Evolutionary conservation across 2,329 filamentous ascomycete genomes (phyloP).

Genomic region (Neocucurbitaria cava): DNA sequence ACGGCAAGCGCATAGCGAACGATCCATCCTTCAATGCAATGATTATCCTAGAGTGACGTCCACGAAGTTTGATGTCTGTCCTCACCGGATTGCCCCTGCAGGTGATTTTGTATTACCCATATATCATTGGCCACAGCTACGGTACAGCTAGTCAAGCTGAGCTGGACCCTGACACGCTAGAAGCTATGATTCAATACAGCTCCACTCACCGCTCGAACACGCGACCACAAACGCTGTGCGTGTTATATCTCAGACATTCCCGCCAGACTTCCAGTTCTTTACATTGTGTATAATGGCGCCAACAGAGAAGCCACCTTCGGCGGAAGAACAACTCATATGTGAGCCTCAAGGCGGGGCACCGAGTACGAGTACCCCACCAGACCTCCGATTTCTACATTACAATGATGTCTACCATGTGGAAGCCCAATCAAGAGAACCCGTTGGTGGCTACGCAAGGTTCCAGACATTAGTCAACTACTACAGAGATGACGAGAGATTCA

Average conservation of each 20-base stretch:
- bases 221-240: conserved; percentile 18
- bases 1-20: conserved; percentile 10
- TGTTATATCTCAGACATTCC: conserved; percentile 3
- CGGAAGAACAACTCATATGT: conserved; percentile 49
- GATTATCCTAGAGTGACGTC: not conserved
- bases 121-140: conserved; percentile 31
- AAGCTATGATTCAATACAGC: conserved; percentile 8
- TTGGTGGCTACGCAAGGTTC: conserved; percentile 82
- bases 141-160: conserved; percentile 15
- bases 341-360: conserved; percentile 52
- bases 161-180: conserved; percentile 39
- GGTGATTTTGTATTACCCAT: conserved; percentile 21
- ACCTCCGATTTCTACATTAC: conserved; percentile 84
- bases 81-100: conserved; percentile 14
- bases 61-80: conserved; percentile 7
- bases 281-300: conserved; percentile 30
- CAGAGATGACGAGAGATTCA: conserved; percentile 65
- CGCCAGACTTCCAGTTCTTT: not conserved
- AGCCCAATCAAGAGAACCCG: conserved; percentile 75
- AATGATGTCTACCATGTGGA: conserved; percentile 96
- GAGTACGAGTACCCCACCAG: conserved; percentile 61
- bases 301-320: conserved; percentile 28
- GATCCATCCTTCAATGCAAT: not conserved
- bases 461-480: conserved; percentile 81
- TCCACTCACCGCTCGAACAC: conserved; percentile 35